A percentile compares a stretch with the other conserved stretches of the same genome.
Evolutionary conservation across 2,329 filamentous ascomycete genomes (phyloP).

Genomic region (Alternaria triticina): DNA sequence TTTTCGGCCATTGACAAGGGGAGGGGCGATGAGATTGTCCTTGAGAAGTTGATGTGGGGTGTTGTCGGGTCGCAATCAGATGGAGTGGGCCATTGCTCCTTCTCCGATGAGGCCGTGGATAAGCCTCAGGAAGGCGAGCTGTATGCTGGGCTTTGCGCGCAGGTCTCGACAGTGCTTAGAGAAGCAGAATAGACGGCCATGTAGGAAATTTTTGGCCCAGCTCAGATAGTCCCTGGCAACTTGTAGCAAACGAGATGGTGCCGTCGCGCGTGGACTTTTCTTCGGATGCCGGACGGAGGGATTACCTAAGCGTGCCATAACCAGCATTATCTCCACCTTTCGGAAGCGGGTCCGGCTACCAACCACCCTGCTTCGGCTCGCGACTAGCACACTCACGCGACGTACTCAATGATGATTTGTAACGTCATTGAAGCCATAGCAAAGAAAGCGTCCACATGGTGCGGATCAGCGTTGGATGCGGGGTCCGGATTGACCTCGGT

Average conservation of each 20-base stretch:
- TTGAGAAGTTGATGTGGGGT: not conserved
- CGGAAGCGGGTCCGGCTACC: not conserved
- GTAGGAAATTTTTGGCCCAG: too few species aligned
- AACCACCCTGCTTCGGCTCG: not conserved
- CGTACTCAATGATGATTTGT: not conserved
- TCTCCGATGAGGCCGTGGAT: not conserved
- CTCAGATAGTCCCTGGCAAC: too few species aligned
- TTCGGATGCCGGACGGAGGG: not conserved
- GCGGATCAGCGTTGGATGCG: not conserved
- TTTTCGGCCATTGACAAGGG: not conserved
- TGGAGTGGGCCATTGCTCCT: not conserved
- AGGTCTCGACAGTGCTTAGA: not conserved
- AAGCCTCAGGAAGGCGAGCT: not conserved
- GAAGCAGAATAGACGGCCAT: too few species aligned
- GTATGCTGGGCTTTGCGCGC: not conserved
- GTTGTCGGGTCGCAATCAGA: not conserved
- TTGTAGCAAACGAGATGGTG: not conserved
- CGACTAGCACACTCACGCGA: not conserved
- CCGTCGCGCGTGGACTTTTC: not conserved
- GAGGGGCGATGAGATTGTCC: not conserved
- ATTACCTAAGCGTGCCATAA: not conserved
- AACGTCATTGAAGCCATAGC: constrained; percentile 1
- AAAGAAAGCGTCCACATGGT: not conserved
- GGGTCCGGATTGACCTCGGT: constrained; percentile 2
- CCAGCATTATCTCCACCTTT: not conserved